Percentiles rank a stretch among this genome's conserved stretches.
phyloP scores from a whole-genome alignment of 345 rosid species.

The Xanthoceras sorbifolium region DNA sequence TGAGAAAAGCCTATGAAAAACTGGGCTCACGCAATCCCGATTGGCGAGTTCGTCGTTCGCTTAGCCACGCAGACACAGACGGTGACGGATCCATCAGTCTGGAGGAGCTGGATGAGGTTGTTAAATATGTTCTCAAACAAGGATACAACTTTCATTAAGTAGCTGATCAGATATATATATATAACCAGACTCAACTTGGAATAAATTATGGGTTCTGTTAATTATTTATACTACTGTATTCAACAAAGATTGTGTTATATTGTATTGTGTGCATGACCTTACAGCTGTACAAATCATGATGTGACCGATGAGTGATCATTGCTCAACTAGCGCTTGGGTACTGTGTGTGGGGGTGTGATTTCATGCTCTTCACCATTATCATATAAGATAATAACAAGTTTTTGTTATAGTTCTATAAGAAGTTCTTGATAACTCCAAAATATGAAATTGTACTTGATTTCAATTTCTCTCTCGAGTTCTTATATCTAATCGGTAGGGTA shows the following conservation, averaged over 20 bases:
- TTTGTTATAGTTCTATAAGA: neutral
- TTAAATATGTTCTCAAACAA: slow-evolving; percentile 21
- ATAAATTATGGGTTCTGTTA: neutral
- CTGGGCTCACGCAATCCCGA: slow-evolving; percentile 30
- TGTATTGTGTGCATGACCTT: too few species aligned
- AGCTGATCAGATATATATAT: neutral
- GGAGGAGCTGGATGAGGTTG: slow-evolving; percentile 28
- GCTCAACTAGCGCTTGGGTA: too few species aligned
- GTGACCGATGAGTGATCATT: too few species aligned
- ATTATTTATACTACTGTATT: neutral
- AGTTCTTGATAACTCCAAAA: too few species aligned
- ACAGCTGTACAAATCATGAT: too few species aligned
- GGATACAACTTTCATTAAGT: slow-evolving; percentile 10
- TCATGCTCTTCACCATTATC: too few species aligned
- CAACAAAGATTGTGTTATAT: neutral
- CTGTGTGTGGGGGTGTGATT: neutral
- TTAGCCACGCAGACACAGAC: slow-evolving; percentile 25
- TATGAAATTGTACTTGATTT: too few species aligned
- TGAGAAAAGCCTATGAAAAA: slow-evolving; percentile 18
- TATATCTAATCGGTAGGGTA: too few species aligned
- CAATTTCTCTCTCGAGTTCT: too few species aligned
- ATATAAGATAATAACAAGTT: neutral
- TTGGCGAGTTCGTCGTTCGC: slow-evolving; percentile 28
- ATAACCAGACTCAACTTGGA: neutral
- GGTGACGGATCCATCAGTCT: slow-evolving; percentile 26